These are phyloP conservation scores for Oxyria digyna DNA, from an alignment of 148 eudicot genomes.

Conservation along the genomic window DNA sequence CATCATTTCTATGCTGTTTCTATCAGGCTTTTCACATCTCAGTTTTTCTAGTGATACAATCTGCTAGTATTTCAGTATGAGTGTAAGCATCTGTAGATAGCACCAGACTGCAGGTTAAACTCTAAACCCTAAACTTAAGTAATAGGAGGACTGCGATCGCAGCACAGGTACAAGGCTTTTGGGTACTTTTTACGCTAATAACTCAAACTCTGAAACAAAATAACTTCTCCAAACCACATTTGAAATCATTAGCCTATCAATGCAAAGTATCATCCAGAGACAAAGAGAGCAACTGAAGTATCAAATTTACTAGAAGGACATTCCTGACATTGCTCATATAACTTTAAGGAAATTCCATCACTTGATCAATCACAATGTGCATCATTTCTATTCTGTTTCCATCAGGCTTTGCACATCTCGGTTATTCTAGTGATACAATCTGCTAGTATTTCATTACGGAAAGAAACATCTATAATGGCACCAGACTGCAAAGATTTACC, in stretches of 20 bases:
- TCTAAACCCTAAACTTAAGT: too few relatives aligned
- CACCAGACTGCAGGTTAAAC: too few relatives aligned
- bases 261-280: background rate
- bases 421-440: too few relatives aligned
- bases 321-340: background rate
- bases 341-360: background rate
- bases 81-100: background rate
- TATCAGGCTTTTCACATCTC: background rate
- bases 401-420: background rate
- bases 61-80: too few relatives aligned
- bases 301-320: background rate
- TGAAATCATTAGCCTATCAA: background rate
- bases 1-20: background rate
- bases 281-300: background rate
- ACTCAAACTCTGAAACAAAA: background rate
- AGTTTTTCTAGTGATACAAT: too few relatives aligned
- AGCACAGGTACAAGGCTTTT: too few relatives aligned
- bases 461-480: background rate
- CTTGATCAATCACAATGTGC: background rate
- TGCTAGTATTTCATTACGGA: too few relatives aligned
- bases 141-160: too few relatives aligned
- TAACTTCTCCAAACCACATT: background rate
- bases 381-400: background rate
- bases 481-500: background rate
- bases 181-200: background rate